Percentiles rank a stretch among this genome's conserved stretches.
These are phyloP conservation scores for Marvania coccoides DNA, from an alignment of 139 green algal species.

Conservation along the genomic window DNA sequence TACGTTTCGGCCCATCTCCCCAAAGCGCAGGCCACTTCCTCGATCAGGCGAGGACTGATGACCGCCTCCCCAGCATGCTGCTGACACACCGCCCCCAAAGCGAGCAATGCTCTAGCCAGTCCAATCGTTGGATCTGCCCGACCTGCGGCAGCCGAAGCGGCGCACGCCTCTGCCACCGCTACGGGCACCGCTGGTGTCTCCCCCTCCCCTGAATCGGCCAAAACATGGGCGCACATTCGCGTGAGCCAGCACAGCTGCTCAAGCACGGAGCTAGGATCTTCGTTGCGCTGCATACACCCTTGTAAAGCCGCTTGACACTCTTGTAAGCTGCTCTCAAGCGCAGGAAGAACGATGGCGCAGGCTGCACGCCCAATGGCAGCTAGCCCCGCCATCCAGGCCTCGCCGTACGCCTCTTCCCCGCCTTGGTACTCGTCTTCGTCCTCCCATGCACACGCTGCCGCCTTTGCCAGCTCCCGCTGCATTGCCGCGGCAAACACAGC, in stretches of 20 bases:
- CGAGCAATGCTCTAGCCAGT: constrained; percentile 25
- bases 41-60: constrained; percentile 69
- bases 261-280: constrained; percentile 41
- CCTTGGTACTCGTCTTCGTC: constrained; percentile 57
- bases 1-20: constrained; percentile 84
- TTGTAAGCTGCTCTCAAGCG: constrained; percentile 32
- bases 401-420: constrained; percentile 37
- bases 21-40: constrained; percentile 46
- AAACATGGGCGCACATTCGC: constrained; percentile 45
- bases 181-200: constrained; percentile 72
- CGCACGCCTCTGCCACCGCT: constrained; percentile 30
- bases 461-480: constrained; percentile 37
- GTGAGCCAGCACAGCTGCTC: constrained; percentile 81
- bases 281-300: neutral
- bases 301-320: constrained; percentile 21
- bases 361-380: constrained; percentile 52
- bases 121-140: neutral
- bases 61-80: constrained; percentile 11
- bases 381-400: constrained; percentile 49
- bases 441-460: constrained; percentile 43
- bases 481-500: constrained; percentile 14
- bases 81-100: constrained; percentile 14
- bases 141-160: neutral
- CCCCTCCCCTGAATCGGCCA: constrained; percentile 72
- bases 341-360: constrained; percentile 26